Conservation (phyloP, 805 yeast genomes). For the Blastobotrys americana region DNA sequence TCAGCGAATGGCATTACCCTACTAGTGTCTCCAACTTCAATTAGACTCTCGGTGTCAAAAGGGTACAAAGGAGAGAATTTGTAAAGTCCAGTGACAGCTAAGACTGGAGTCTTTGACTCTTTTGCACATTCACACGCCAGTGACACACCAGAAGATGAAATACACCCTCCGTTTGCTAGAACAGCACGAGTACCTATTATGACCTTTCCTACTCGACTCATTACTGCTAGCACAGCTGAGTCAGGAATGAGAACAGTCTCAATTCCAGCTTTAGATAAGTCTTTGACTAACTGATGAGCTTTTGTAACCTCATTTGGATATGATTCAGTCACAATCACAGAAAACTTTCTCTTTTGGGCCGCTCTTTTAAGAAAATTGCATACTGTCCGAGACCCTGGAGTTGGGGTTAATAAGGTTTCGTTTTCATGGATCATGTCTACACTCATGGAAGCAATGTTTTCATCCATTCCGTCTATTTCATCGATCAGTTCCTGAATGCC, state of each 20-base stretch:
- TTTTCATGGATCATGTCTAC: constrained; percentile 92
- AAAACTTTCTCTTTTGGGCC: constrained; percentile 79
- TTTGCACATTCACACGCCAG: constrained; percentile 93
- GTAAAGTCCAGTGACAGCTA: constrained; percentile 89
- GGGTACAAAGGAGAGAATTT: constrained; percentile 92
- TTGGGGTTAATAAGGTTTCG: constrained; percentile 66
- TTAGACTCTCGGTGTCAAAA: constrained; percentile 70
- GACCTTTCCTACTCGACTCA: constrained; percentile 96
- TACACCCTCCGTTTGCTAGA: constrained; percentile 93
- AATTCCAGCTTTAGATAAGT: constrained; percentile 74
- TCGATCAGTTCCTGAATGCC: constrained; percentile 89
- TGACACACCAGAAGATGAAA: constrained; percentile 83
- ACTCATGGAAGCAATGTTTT: constrained; percentile 84
- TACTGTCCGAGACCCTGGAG: constrained; percentile 87
- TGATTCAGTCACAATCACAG: constrained; percentile 81
- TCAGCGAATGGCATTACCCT: constrained; percentile 74
- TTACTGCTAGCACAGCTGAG: constrained; percentile 84
- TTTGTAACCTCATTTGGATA: constrained; percentile 79
- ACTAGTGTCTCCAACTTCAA: constrained; percentile 92
- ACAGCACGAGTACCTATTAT: constrained; percentile 88
- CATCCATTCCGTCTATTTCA: constrained; percentile 83
- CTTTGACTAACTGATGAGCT: constrained; percentile 74
- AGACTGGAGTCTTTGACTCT: constrained; percentile 92
- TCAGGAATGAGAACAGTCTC: constrained; percentile 91
- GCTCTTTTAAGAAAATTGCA: constrained; percentile 81